A percentile compares a stretch with the other conserved stretches of the same genome.
Conservation (phyloP, 306 rosid species). For the Oemleria cerasiformis region DNA sequence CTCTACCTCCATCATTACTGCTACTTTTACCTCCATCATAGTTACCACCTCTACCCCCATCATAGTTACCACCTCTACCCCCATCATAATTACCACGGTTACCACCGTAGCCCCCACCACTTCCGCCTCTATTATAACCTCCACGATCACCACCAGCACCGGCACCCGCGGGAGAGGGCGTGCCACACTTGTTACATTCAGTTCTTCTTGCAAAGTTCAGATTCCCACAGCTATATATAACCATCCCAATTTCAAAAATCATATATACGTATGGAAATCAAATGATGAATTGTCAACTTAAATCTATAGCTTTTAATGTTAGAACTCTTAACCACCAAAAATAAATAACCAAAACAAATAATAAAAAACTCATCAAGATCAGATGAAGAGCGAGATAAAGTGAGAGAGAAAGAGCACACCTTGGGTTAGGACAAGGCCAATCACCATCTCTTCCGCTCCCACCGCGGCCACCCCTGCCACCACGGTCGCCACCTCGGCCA, state of each 20-base stretch:
- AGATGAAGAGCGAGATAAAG: not conserved
- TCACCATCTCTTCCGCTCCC: slow-evolving; percentile 98
- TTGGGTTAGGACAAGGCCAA: slow-evolving; percentile 92
- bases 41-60: slow-evolving; percentile 41
- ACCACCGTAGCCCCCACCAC: slow-evolving; percentile 43
- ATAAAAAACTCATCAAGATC: not conserved
- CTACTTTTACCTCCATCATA: slow-evolving; percentile 37
- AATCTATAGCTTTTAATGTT: not conserved
- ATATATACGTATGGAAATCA: not conserved
- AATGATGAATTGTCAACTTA: not conserved
- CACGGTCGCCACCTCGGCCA: slow-evolving; percentile 51
- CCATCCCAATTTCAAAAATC: slow-evolving; percentile 25
- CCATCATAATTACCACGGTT: slow-evolving; percentile 44
- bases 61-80: slow-evolving; percentile 34
- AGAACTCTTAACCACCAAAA: not conserved
- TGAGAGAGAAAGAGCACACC: slow-evolving; percentile 32
- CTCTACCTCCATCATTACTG: slow-evolving; percentile 33
- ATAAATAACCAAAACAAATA: not conserved
- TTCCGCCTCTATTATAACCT: slow-evolving; percentile 45
- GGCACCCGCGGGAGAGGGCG: slow-evolving; percentile 73
- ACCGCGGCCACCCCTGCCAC: slow-evolving; percentile 62
- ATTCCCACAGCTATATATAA: slow-evolving; percentile 77
- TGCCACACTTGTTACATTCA: slow-evolving; percentile 95
- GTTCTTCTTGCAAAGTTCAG: slow-evolving; percentile 88
- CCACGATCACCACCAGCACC: slow-evolving; percentile 47